These are phyloP conservation scores for Crithidia bombi DNA, from an alignment of 208 protist genomes.

Conservation along the genomic window DNA sequence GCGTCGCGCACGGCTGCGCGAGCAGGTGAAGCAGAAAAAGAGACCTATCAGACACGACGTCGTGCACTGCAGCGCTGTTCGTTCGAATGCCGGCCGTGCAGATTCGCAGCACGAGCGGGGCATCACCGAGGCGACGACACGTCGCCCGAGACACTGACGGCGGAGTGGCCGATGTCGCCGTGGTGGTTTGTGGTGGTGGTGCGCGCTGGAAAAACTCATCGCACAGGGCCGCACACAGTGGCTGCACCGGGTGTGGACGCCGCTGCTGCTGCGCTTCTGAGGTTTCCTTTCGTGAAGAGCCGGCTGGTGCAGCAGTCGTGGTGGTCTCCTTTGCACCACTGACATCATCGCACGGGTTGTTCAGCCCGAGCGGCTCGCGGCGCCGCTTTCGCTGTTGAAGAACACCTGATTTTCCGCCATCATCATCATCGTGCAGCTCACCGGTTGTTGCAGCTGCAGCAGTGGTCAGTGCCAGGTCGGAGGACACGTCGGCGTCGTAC, in stretches of 20 bases:
- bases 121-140: constrained; percentile 10
- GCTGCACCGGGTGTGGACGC: constrained; percentile 11
- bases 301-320: too few species aligned
- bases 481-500: constrained; percentile 20
- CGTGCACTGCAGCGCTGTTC: constrained; percentile 34
- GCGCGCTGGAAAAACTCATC: constrained; percentile 26
- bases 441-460: too few species aligned
- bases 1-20: constrained; percentile 61
- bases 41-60: constrained; percentile 51
- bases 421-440: not conserved
- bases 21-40: constrained; percentile 75
- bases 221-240: constrained; percentile 12
- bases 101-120: constrained; percentile 23
- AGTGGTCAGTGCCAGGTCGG: not conserved
- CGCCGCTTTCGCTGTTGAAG: constrained; percentile 5
- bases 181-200: not conserved
- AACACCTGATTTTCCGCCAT: not conserved
- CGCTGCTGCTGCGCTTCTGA: not conserved
- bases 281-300: too few species aligned
- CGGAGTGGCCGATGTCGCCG: not conserved
- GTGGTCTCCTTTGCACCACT: not conserved
- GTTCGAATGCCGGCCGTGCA: constrained; percentile 20
- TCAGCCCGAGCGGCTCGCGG: too few species aligned
- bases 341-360: not conserved
- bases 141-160: not conserved